Evolutionary conservation across 495 filamentous ascomycete species (phyloP).

Genomic region (Tuber indicum): DNA sequence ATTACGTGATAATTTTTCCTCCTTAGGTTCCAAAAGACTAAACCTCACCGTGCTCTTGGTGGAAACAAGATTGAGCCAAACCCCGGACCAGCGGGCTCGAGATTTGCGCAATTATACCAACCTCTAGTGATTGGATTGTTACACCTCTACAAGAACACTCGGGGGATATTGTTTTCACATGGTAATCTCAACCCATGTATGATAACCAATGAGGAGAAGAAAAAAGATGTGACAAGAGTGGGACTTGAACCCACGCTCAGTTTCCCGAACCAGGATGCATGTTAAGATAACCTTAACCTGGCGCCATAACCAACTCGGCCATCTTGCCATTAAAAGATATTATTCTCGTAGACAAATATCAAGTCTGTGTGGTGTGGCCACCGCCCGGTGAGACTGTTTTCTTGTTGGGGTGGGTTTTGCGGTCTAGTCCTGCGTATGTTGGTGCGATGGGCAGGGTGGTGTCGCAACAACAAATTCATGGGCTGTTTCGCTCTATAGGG

Average conservation of each 20-base stretch:
- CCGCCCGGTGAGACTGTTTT: neutral
- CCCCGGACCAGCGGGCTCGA: neutral
- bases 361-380: neutral
- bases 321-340: constrained; percentile 19
- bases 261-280: constrained; percentile 25
- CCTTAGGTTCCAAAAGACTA: neutral
- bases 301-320: constrained; percentile 38
- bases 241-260: constrained; percentile 32
- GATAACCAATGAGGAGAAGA: too few relatives aligned
- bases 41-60: neutral
- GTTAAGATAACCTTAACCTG: constrained; percentile 36
- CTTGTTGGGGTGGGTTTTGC: neutral
- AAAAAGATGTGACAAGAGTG: constrained; percentile 31
- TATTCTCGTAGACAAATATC: neutral
- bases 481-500: neutral
- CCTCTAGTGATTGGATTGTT: neutral
- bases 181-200: neutral
- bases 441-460: neutral
- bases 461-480: neutral
- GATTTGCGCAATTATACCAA: neutral
- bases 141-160: neutral
- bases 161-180: neutral
- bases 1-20: neutral
- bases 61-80: neutral
- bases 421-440: neutral